Conservation (phyloP, 1,284 basidiomycete species). For the Farysia itapuensis region DNA sequence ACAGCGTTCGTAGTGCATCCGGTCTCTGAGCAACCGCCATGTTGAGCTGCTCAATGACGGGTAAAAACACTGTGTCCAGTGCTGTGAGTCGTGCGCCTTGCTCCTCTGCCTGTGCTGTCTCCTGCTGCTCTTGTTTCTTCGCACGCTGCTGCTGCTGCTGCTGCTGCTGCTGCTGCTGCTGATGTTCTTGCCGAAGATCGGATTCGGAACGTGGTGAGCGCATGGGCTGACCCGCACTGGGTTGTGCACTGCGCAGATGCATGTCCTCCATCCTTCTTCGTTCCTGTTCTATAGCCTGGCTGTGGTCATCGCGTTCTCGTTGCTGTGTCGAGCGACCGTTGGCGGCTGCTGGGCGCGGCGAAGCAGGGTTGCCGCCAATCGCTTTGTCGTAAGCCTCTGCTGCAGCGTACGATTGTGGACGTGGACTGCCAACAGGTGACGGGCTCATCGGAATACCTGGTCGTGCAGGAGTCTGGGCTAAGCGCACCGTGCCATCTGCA, state of each 20-base stretch:
- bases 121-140: constrained; percentile 10
- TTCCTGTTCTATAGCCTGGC: constrained; percentile 26
- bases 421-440: constrained; percentile 2
- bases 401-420: constrained; percentile 18
- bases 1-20: constrained; percentile 44
- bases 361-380: constrained; percentile 10
- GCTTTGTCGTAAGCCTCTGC: constrained; percentile 36
- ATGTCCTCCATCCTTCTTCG: constrained; percentile 40
- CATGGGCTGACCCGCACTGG: not conserved
- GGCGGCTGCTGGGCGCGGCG: constrained; percentile 2
- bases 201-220: constrained; percentile 1
- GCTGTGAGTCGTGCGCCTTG: constrained; percentile 33
- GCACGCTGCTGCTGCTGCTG: constrained; percentile 13
- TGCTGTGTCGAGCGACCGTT: constrained; percentile 5
- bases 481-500: constrained; percentile 43
- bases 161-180: constrained; percentile 2
- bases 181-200: constrained; percentile 4
- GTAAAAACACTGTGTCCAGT: constrained; percentile 47
- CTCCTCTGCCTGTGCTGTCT: constrained; percentile 8
- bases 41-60: constrained; percentile 50
- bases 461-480: constrained; percentile 19
- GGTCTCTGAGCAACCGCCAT: constrained; percentile 40
- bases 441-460: constrained; percentile 22
- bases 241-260: constrained; percentile 5
- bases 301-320: constrained; percentile 5